Conservation (phyloP, 1,139 yeast genomes). For the Kurtzmaniella quercitrusa region DNA sequence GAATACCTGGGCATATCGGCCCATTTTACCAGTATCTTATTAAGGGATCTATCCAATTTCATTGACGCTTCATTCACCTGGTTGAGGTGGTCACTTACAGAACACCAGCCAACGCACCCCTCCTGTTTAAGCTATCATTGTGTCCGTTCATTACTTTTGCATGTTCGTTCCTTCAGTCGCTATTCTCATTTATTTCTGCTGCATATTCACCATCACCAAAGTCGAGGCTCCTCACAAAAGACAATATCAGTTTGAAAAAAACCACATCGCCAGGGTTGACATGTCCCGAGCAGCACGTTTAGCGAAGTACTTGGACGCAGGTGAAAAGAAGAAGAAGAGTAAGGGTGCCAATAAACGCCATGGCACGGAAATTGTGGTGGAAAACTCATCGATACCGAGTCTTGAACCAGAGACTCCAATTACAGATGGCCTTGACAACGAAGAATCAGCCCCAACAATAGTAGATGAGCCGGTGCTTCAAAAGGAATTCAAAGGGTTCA, state of each 20-base stretch:
- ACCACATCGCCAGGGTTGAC: neutral
- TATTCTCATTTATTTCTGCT: no score
- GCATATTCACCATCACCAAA: neutral
- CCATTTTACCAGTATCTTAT: no score
- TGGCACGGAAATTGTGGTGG: slow-evolving; percentile 9
- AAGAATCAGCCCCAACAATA: slow-evolving; percentile 15
- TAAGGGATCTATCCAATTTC: no score
- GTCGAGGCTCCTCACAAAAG: neutral
- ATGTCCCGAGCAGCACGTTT: slow-evolving; percentile 1
- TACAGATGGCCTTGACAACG: slow-evolving; percentile 7
- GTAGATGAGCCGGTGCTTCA: slow-evolving; percentile 12
- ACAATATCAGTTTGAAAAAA: neutral
- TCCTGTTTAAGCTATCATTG: no score
- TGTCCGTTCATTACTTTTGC: no score
- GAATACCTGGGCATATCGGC: no score
- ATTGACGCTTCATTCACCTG: no score
- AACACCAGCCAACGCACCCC: no score
- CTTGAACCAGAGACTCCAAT: slow-evolving; percentile 13
- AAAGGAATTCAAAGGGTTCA: slow-evolving; percentile 29
- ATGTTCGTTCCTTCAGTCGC: no score
- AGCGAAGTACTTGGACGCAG: slow-evolving; percentile 4
- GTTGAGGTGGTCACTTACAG: no score
- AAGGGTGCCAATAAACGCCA: slow-evolving; percentile 4
- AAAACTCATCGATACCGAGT: slow-evolving; percentile 8
- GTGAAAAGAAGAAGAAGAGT: slow-evolving; percentile 10